These are phyloP conservation scores for Cryptosporidium xiaoi DNA, from an alignment of 169 alveolate species.

Conservation along the genomic window DNA sequence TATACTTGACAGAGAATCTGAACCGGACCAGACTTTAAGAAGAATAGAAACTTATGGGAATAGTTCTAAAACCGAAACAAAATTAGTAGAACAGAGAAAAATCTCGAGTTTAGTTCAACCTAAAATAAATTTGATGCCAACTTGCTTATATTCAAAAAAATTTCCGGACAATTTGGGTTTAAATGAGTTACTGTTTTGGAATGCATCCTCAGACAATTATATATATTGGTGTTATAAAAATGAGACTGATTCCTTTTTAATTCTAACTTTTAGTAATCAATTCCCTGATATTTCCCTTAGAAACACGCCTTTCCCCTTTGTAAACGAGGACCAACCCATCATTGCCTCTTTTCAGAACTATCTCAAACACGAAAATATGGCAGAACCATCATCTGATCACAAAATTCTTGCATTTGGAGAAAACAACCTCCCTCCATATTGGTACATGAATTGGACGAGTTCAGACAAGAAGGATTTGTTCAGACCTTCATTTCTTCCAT, in stretches of 20 bases:
- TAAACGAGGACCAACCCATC: background rate
- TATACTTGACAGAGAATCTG: background rate
- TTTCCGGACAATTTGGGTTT: constrained; percentile 14
- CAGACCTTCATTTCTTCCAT: constrained; percentile 47
- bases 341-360: background rate
- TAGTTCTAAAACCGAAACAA: background rate
- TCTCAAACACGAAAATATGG: background rate
- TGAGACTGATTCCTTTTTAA: background rate
- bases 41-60: background rate
- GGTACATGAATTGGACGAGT: constrained; percentile 63
- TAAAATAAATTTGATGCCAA: constrained; percentile 10
- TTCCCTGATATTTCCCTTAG: background rate
- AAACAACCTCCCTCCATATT: constrained; percentile 31
- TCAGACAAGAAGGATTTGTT: background rate
- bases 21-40: background rate
- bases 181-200: constrained; percentile 45
- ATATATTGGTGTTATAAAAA: constrained; percentile 31
- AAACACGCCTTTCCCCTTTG: background rate
- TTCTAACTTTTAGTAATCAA: background rate
- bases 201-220: constrained; percentile 21
- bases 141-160: constrained; percentile 30
- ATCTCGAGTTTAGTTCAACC: background rate
- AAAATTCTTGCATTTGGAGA: constrained; percentile 24
- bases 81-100: background rate
- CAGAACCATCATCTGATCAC: background rate